Percentiles rank a stretch among this genome's conserved stretches.
Conservation (phyloP, 257 asterid genomes). For the Solanum sejunctum region DNA sequence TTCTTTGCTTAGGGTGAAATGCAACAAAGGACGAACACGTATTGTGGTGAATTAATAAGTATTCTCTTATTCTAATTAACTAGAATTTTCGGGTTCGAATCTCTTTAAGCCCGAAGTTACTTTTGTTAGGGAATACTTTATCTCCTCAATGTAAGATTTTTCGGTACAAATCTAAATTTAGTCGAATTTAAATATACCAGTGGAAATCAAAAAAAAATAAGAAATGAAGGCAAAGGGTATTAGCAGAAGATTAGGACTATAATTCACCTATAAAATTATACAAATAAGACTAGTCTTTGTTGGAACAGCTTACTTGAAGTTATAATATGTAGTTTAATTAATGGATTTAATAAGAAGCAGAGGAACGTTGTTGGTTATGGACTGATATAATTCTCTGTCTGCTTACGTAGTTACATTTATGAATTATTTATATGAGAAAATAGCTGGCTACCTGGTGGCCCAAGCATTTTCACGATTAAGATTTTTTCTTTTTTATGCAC, state of each 20-base stretch:
- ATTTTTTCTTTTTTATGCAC: background rate
- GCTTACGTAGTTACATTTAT: background rate
- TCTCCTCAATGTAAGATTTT: too few relatives aligned
- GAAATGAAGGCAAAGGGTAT: too few relatives aligned
- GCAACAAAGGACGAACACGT: background rate
- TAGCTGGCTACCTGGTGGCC: background rate
- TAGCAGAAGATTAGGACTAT: background rate
- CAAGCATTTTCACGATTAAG: background rate
- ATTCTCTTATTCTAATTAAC: too few relatives aligned
- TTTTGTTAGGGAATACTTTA: too few relatives aligned
- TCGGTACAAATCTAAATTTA: too few relatives aligned
- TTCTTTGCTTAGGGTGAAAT: background rate
- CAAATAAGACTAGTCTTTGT: background rate
- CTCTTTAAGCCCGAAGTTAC: too few relatives aligned
- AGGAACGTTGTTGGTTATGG: background rate
- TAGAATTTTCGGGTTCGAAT: too few relatives aligned
- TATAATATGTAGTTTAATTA: background rate
- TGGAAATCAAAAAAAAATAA: too few relatives aligned
- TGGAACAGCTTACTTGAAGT: background rate
- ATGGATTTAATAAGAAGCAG: background rate
- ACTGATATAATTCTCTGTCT: background rate
- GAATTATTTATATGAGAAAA: background rate
- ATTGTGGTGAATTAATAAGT: too few relatives aligned
- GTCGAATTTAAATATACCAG: too few relatives aligned
- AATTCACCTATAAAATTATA: background rate